A percentile compares a stretch with the other conserved stretches of the same genome.
phyloP scores from a whole-genome alignment of 176 grass and related monocot genomes.

The Lolium perenne region DNA sequence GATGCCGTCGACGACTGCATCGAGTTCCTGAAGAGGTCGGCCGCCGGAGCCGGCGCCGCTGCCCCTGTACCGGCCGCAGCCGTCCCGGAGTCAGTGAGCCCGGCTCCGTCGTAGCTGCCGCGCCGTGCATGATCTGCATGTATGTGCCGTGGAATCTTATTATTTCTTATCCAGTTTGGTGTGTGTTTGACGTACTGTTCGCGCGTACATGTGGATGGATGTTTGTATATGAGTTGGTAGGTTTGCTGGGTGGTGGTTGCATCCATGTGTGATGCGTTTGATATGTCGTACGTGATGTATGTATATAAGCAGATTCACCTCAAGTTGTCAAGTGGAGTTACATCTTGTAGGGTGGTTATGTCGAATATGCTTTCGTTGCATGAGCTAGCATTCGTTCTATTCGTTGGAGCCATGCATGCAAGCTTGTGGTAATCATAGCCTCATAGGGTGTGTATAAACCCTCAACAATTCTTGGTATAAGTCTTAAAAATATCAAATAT shows the following conservation, averaged over 20 bases:
- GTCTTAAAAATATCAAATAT: too few species aligned
- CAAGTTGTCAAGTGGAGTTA: constrained; percentile 32
- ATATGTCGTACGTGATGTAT: constrained; percentile 30
- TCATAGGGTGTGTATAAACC: too few species aligned
- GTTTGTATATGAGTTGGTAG: constrained; percentile 28
- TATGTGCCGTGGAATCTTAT: constrained; percentile 49
- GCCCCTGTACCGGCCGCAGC: background rate
- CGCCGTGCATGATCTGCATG: background rate
- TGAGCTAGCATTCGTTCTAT: constrained; percentile 18
- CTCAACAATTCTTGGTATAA: too few species aligned
- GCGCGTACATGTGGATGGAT: constrained; percentile 39
- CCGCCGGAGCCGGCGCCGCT: constrained; percentile 32
- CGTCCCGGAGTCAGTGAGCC: background rate
- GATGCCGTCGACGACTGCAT: constrained; percentile 94
- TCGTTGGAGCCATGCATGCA: background rate
- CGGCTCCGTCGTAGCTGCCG: background rate
- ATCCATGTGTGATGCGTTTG: constrained; percentile 26
- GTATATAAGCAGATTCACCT: constrained; percentile 22
- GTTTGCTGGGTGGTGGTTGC: constrained; percentile 24
- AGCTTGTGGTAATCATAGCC: too few species aligned
- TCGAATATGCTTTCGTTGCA: background rate
- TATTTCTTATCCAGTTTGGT: constrained; percentile 19
- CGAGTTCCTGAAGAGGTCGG: constrained; percentile 81
- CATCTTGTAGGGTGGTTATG: background rate
- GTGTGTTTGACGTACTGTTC: constrained; percentile 29